These are phyloP conservation scores for Meredithiella fracta DNA, from an alignment of 2,329 filamentous ascomycete species.

Conservation along the genomic window DNA sequence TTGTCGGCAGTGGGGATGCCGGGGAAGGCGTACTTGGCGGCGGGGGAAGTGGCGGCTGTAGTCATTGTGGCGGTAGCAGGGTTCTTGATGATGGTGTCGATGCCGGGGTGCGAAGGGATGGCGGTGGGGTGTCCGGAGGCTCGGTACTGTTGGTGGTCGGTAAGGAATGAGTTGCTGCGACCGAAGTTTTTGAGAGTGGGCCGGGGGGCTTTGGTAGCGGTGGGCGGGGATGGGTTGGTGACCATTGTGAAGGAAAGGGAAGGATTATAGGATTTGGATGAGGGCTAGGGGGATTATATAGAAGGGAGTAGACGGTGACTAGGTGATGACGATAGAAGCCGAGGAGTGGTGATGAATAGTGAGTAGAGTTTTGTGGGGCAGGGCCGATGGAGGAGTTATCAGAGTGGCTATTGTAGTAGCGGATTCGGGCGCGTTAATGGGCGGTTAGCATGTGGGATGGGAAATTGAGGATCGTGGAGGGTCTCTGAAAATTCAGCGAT, in stretches of 20 bases:
- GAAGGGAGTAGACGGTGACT: too few relatives aligned
- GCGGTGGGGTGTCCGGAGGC: constrained; percentile 34
- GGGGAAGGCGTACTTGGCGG: constrained; percentile 29
- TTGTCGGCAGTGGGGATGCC: constrained; percentile 45
- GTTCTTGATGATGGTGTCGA: constrained; percentile 49
- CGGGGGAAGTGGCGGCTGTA: constrained; percentile 22
- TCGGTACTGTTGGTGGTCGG: constrained; percentile 47
- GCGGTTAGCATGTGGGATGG: neutral
- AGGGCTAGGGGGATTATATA: too few relatives aligned
- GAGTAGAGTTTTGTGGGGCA: too few relatives aligned
- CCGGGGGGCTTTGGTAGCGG: constrained; percentile 20
- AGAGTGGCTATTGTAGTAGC: neutral
- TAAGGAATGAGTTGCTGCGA: constrained; percentile 41
- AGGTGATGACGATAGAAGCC: too few relatives aligned
- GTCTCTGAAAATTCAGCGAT: neutral
- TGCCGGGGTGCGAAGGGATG: constrained; percentile 41
- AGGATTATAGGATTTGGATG: neutral
- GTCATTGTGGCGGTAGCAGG: constrained; percentile 17
- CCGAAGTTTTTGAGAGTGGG: constrained; percentile 37
- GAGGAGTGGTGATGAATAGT: too few relatives aligned
- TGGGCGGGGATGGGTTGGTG: constrained; percentile 1
- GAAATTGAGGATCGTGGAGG: neutral
- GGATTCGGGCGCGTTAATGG: neutral
- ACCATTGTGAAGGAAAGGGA: neutral
- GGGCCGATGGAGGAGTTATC: too few relatives aligned